A percentile compares a stretch with the other conserved stretches of the same genome.
These are phyloP conservation scores for Leptographium lundbergii DNA, from an alignment of 2,329 filamentous ascomycete genomes.

Conservation along the genomic window DNA sequence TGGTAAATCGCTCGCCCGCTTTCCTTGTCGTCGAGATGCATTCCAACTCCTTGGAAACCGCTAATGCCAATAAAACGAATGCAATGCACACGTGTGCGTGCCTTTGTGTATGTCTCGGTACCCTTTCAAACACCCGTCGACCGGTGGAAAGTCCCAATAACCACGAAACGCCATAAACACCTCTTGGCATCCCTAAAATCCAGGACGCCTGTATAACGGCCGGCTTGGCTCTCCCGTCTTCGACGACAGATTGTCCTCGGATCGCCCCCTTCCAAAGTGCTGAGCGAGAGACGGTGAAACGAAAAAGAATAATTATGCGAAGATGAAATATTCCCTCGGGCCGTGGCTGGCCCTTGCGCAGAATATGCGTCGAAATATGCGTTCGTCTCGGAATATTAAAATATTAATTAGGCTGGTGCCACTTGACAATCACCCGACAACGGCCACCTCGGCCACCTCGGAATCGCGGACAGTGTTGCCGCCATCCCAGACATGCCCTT, in stretches of 20 bases:
- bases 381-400: neutral
- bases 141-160: neutral
- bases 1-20: constrained; percentile 2
- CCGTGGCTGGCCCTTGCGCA: neutral
- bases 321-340: neutral
- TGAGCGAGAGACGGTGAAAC: neutral
- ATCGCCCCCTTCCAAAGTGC: neutral
- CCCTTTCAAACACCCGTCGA: neutral
- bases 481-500: constrained; percentile 26
- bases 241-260: neutral
- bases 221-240: neutral
- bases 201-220: neutral
- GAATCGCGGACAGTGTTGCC: constrained; percentile 23
- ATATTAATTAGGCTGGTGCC: neutral
- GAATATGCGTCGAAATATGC: neutral
- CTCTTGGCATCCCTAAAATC: neutral
- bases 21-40: constrained; percentile 5
- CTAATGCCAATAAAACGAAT: constrained; percentile 9
- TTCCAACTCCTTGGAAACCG: constrained; percentile 5
- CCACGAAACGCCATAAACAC: neutral
- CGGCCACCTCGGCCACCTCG: constrained; percentile 33
- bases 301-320: neutral
- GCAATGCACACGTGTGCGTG: constrained; percentile 8
- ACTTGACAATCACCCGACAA: constrained; percentile 19
- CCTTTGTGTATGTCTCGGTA: constrained; percentile 5